Evolutionary conservation across 176 grass and related monocot species (phyloP).

Genomic region (Avena eriantha): DNA sequence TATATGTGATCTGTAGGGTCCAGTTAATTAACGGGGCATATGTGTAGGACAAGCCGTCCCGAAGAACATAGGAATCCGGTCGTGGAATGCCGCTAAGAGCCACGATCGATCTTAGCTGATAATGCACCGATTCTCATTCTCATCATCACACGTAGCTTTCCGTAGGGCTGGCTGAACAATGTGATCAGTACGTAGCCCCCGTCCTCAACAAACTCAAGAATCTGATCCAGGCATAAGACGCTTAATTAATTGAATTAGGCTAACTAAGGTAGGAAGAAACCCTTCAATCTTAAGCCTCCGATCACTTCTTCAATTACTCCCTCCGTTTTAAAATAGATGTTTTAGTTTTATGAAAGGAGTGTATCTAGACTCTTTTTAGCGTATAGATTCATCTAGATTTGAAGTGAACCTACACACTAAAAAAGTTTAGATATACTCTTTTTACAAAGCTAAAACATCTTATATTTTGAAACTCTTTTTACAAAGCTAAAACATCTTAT

Average conservation of each 20-base stretch:
- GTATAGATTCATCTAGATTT: too few species aligned
- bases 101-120: neutral
- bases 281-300: neutral
- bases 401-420: too few species aligned
- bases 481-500: too few species aligned
- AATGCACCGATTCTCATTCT: constrained; percentile 18
- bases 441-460: too few species aligned
- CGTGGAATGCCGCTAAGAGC: constrained; percentile 14
- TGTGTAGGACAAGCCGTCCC: constrained; percentile 37
- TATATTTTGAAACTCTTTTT: too few species aligned
- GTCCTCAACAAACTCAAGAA: constrained; percentile 34
- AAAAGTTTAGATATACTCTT: too few species aligned
- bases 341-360: too few species aligned
- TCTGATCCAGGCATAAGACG: neutral
- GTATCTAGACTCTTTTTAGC: too few species aligned
- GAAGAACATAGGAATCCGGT: constrained; percentile 44
- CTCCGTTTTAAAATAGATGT: too few species aligned
- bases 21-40: neutral
- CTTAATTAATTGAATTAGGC: neutral
- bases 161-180: neutral
- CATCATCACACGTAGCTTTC: constrained; percentile 13
- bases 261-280: neutral
- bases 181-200: neutral
- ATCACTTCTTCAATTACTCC: neutral
- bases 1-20: constrained; percentile 36